These are phyloP conservation scores for Phialophora tarda DNA, from an alignment of 2,329 filamentous ascomycete species.

Conservation along the genomic window DNA sequence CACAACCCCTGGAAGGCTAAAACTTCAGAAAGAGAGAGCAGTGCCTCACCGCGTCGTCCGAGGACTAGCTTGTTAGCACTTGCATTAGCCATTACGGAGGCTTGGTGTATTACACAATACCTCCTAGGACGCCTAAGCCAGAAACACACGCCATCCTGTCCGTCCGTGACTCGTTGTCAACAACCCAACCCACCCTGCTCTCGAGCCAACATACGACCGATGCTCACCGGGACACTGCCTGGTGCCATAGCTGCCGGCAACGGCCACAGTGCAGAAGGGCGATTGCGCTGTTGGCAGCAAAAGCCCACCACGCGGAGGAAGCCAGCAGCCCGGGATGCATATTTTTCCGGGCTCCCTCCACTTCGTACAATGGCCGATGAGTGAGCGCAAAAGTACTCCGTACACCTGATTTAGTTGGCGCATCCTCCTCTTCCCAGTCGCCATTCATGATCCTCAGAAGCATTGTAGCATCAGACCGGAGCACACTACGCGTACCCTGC, in stretches of 20 bases:
- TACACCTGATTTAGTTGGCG: constrained; percentile 1
- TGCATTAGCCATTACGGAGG: not conserved
- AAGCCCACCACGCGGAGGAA: not conserved
- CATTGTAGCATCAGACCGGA: constrained; percentile 1
- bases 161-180: not conserved
- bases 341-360: not conserved
- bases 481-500: not conserved
- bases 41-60: constrained; percentile 12
- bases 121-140: not conserved
- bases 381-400: constrained; percentile 11
- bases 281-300: not conserved
- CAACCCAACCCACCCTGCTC: not conserved
- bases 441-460: not conserved
- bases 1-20: constrained; percentile 3
- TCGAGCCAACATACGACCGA: not conserved
- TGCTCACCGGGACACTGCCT: not conserved
- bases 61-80: not conserved
- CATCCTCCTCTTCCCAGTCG: not conserved
- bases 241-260: not conserved
- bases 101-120: constrained; percentile 1
- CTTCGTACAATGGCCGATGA: not conserved
- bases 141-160: not conserved
- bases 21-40: constrained; percentile 5
- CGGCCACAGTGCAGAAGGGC: not conserved
- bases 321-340: not conserved